Conservation (phyloP, 352 stramenopile species). For the Globisporangium middletonii region DNA sequence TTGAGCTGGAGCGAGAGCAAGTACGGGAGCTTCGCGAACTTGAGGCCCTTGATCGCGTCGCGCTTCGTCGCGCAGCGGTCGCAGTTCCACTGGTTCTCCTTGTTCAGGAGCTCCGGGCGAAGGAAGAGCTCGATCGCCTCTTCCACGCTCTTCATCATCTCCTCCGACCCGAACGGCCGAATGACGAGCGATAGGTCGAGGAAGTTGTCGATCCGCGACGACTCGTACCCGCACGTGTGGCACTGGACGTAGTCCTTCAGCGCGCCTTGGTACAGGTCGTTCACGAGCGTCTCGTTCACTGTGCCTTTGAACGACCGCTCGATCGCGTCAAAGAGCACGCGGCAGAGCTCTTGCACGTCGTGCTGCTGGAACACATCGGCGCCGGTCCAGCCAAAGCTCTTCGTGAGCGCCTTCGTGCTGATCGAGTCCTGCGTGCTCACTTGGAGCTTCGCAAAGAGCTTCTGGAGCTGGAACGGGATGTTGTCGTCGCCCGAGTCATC, state of each 20-base stretch:
- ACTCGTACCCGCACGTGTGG: constrained; percentile 78
- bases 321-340: constrained; percentile 89
- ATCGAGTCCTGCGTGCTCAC: constrained; percentile 64
- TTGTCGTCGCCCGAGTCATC: constrained; percentile 66
- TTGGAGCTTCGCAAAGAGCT: constrained; percentile 89
- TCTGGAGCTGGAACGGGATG: constrained; percentile 88
- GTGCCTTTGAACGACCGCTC: constrained; percentile 86
- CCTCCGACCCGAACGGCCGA: constrained; percentile 76
- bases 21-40: constrained; percentile 86
- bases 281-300: constrained; percentile 82
- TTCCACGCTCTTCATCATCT: constrained; percentile 82
- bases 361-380: constrained; percentile 89
- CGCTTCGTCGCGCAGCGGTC: constrained; percentile 77
- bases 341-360: constrained; percentile 88
- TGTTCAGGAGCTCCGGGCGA: constrained; percentile 79
- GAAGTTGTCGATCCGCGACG: constrained; percentile 82
- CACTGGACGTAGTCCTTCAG: constrained; percentile 91
- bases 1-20: constrained; percentile 89
- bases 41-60: constrained; percentile 88
- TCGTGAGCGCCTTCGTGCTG: constrained; percentile 81
- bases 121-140: constrained; percentile 88
- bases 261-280: constrained; percentile 77
- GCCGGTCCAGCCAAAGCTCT: constrained; percentile 90
- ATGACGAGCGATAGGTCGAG: constrained; percentile 89
- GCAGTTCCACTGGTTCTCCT: constrained; percentile 89